These are phyloP conservation scores for Trichoderma atrobrunneum DNA, from an alignment of 2,329 filamentous ascomycete species.

Conservation along the genomic window DNA sequence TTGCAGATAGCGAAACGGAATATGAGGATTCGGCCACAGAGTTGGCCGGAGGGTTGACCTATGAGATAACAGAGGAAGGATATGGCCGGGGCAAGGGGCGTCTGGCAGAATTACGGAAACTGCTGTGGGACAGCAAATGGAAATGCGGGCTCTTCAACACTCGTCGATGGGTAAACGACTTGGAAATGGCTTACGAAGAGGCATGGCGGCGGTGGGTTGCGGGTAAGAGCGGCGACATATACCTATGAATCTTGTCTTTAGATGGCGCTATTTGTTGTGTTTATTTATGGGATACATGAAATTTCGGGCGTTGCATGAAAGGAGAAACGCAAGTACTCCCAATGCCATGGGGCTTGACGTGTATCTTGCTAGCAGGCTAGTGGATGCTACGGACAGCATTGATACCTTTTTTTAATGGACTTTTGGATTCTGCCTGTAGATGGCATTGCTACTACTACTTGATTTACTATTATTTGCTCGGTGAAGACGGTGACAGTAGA, in stretches of 20 bases:
- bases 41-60: conserved; percentile 63
- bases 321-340: neutral
- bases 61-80: conserved; percentile 44
- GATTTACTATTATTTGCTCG: neutral
- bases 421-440: neutral
- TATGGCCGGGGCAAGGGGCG: conserved; percentile 62
- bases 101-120: conserved; percentile 71
- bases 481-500: neutral
- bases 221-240: conserved; percentile 89
- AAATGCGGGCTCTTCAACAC: conserved; percentile 88
- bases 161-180: conserved; percentile 80
- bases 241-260: conserved; percentile 49
- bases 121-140: conserved; percentile 83
- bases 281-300: neutral
- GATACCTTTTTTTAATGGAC: neutral
- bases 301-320: neutral
- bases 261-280: neutral
- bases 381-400: neutral
- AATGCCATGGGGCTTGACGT: neutral
- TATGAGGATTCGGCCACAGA: conserved; percentile 77
- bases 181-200: conserved; percentile 83
- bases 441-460: neutral
- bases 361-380: neutral
- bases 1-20: conserved; percentile 72
- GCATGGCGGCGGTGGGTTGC: conserved; percentile 87